phyloP scores from a whole-genome alignment of 2,329 filamentous ascomycete species.

The Penicillium fuscoglaucum region DNA sequence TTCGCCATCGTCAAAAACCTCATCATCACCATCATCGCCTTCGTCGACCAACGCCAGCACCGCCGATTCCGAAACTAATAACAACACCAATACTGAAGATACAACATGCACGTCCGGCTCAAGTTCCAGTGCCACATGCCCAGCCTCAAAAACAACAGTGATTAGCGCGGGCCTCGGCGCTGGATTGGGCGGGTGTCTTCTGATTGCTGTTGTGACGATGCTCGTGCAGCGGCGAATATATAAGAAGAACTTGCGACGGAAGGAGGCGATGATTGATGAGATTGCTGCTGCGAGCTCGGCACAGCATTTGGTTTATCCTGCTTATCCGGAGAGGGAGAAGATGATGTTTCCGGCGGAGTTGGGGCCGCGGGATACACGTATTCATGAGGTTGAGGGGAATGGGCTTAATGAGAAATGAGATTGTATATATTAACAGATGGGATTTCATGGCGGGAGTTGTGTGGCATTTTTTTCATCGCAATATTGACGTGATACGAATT shows the following conservation, averaged over 20 bases:
- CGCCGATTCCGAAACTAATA: neutral
- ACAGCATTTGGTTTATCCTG: neutral
- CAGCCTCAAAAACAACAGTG: neutral
- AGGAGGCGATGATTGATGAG: neutral
- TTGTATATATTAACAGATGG: neutral
- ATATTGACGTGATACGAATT: neutral
- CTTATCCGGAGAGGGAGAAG: neutral
- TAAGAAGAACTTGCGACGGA: neutral
- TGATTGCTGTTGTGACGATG: neutral
- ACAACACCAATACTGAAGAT: neutral
- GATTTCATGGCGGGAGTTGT: neutral
- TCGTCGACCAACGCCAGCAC: neutral
- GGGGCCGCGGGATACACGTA: neutral
- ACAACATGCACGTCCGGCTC: neutral
- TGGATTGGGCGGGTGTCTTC: neutral
- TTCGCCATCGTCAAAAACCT: neutral
- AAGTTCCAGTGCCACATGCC: neutral
- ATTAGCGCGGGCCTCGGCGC: neutral
- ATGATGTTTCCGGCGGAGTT: neutral
- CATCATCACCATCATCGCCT: neutral
- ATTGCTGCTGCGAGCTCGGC: neutral
- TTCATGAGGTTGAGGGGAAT: neutral
- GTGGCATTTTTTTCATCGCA: neutral
- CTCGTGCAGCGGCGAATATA: slow-evolving; percentile 1
- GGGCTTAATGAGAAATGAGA: neutral